Evolutionary conservation across 2,329 filamentous ascomycete genomes (phyloP), one percentile per base, ranked within the genome.

Genomic region (Colletotrichum sublineola): DNA sequence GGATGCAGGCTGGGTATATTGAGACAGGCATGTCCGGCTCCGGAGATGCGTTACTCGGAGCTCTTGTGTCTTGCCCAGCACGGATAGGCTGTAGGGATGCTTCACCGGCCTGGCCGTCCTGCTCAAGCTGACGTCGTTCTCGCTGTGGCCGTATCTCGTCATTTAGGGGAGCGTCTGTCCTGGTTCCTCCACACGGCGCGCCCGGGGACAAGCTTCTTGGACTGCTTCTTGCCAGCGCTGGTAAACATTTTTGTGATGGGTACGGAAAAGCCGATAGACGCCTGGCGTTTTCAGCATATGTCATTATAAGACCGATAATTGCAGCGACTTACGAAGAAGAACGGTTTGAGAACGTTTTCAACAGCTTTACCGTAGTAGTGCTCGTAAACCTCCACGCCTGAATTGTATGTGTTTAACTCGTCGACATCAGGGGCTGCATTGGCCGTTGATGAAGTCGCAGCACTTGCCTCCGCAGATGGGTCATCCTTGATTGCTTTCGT

Each of bases 201-300:
- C 70, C 70, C 73, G 4, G 73, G 73, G 2, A 55, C 61, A 5
- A 74, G 42, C 24, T 66, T 70, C 24, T 66, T 60, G 1, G 63
- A 36, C 44, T 50, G 61, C 24, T 61, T 56, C 29, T 44, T 68
- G 2, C 73, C 24, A 1, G 48, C 7, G 4, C 63, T 36, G 5
- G 79, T 79, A 76, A 95, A 96, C 85, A 96, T 90, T 7, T 88
- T 82, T 0, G 87, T 89, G 40, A 96, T 91, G 0, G 93, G 93
- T 1, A 96, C 93, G 0, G 93, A 91, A 78, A 96, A 95, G 0
- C 93, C 93, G 46, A 96, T 92, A 0, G 87, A 89, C 0, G 87
- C 85, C 85, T 86, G 0, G 2, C 1, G 0, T 2, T 31, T 46
- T 77, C 8, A 77, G 74, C 36, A 29, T 29, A 1, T 18, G 7